A percentile compares a stretch with the other conserved stretches of the same genome.
These are phyloP conservation scores for Phytophthora kernoviae DNA, from an alignment of 352 stramenopile genomes.

Conservation along the genomic window DNA sequence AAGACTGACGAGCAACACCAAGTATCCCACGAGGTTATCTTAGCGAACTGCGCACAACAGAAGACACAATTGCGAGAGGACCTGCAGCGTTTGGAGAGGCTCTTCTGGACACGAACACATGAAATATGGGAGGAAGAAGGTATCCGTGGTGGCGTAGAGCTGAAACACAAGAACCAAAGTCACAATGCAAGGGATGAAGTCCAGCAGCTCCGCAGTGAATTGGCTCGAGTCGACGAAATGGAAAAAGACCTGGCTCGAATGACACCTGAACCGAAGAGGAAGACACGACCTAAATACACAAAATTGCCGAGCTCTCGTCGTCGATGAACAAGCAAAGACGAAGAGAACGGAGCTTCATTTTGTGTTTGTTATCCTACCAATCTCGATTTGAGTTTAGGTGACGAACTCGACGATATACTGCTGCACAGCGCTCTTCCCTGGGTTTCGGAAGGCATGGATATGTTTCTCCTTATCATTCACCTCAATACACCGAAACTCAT, in stretches of 20 bases:
- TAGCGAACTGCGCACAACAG: slow-evolving; percentile 41
- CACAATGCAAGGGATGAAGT: slow-evolving; percentile 8
- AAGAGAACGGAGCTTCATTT: background rate
- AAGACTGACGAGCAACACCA: slow-evolving; percentile 4
- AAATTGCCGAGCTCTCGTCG: too few species aligned
- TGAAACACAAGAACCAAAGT: slow-evolving; percentile 1
- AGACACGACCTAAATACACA: background rate
- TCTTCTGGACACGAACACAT: slow-evolving; percentile 52
- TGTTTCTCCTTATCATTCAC: slow-evolving; percentile 25
- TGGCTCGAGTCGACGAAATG: slow-evolving; percentile 17
- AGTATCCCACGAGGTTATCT: slow-evolving; percentile 20
- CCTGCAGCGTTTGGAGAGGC: slow-evolving; percentile 31
- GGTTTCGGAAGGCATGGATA: slow-evolving; percentile 48
- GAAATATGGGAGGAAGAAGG: slow-evolving; percentile 35
- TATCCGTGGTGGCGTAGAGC: slow-evolving; percentile 8
- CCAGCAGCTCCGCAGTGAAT: too few species aligned
- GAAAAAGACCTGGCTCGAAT: slow-evolving; percentile 1
- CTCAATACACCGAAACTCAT: slow-evolving; percentile 42
- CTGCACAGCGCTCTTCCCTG: slow-evolving; percentile 18
- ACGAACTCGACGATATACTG: slow-evolving; percentile 53
- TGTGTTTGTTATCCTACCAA: background rate
- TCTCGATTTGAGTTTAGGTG: background rate
- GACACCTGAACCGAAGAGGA: background rate
- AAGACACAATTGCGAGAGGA: slow-evolving; percentile 36
- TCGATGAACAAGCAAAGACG: slow-evolving; percentile 4